These are phyloP conservation scores for Agaricus blazei DNA, from an alignment of 768 basidiomycete genomes.

Conservation along the genomic window DNA sequence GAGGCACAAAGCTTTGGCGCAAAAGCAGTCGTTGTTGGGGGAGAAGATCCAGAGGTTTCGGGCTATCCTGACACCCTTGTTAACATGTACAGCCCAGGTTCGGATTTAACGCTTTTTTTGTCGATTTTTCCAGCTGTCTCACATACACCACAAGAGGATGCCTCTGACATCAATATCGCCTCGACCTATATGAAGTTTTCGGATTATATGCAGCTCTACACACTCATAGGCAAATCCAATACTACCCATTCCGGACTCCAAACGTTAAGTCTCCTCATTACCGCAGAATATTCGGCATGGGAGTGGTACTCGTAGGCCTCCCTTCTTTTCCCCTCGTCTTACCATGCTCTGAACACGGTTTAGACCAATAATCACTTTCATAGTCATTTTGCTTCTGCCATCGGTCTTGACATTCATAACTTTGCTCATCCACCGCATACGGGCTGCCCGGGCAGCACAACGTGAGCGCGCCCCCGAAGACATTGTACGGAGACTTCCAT, in stretches of 20 bases:
- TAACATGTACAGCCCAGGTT: constrained; percentile 92
- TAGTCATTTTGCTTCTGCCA: constrained; percentile 86
- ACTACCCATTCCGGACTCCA: constrained; percentile 73
- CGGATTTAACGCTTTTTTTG: constrained; percentile 16
- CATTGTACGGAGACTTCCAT: constrained; percentile 73
- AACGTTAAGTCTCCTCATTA: constrained; percentile 73
- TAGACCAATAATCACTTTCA: constrained; percentile 81
- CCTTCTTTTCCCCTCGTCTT: constrained; percentile 5
- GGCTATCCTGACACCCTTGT: constrained; percentile 74
- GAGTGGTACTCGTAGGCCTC: constrained; percentile 85
- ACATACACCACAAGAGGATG: constrained; percentile 52
- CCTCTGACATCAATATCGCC: constrained; percentile 78
- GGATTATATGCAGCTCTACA: constrained; percentile 66
- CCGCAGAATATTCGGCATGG: constrained; percentile 77
- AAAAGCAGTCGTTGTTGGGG: constrained; percentile 88
- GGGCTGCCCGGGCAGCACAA: constrained; percentile 75
- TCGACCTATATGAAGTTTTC: constrained; percentile 86
- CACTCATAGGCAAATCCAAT: constrained; percentile 69
- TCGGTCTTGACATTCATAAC: constrained; percentile 86
- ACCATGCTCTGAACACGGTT: constrained; percentile 11
- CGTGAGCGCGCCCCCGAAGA: constrained; percentile 82
- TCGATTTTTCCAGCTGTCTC: constrained; percentile 8
- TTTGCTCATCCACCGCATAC: constrained; percentile 83
- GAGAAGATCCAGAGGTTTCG: constrained; percentile 58
- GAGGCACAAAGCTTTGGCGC: constrained; percentile 75